Evolutionary conservation across 257 asterid species (phyloP).

Genomic region (Jasminum sambac): DNA sequence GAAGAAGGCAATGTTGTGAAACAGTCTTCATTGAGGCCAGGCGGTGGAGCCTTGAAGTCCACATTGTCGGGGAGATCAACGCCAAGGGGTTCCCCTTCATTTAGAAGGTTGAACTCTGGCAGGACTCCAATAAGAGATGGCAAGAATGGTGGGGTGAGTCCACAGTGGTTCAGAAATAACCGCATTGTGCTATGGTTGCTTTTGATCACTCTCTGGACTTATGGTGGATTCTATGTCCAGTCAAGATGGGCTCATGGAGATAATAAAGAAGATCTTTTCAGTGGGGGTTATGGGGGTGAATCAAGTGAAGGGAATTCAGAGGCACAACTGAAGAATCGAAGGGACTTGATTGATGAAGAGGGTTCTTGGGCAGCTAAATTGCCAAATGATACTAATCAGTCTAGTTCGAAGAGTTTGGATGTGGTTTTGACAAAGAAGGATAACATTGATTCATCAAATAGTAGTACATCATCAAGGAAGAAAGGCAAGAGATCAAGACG

Average conservation of each 20-base stretch:
- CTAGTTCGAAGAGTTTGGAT: constrained; percentile 37
- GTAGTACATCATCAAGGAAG: constrained; percentile 40
- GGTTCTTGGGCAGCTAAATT: constrained; percentile 39
- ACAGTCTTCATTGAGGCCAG: constrained; percentile 65
- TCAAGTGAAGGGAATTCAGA: constrained; percentile 38
- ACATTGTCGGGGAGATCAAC: constrained; percentile 73
- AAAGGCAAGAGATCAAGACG: constrained; percentile 53
- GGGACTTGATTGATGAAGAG: constrained; percentile 50
- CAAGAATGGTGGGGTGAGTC: constrained; percentile 33
- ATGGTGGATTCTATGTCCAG: constrained; percentile 87
- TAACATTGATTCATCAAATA: constrained; percentile 29
- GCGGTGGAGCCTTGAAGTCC: constrained; percentile 48
- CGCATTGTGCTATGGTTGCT: constrained; percentile 91
- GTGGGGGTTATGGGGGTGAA: constrained; percentile 77
- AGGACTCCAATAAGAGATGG: constrained; percentile 71
- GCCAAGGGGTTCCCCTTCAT: constrained; percentile 86
- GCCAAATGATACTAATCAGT: constrained; percentile 26
- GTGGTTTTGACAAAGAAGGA: constrained; percentile 44
- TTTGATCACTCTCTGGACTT: constrained; percentile 93
- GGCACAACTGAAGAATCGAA: constrained; percentile 31
- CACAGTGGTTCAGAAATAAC: constrained; percentile 67
- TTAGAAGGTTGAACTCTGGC: constrained; percentile 59
- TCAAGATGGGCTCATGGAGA: constrained; percentile 99
- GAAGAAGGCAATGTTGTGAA: constrained; percentile 67
- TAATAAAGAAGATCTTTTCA: constrained; percentile 86